These are phyloP conservation scores for Starmerella sp. DNA, from an alignment of 805 yeast genomes.

Conservation along the genomic window DNA sequence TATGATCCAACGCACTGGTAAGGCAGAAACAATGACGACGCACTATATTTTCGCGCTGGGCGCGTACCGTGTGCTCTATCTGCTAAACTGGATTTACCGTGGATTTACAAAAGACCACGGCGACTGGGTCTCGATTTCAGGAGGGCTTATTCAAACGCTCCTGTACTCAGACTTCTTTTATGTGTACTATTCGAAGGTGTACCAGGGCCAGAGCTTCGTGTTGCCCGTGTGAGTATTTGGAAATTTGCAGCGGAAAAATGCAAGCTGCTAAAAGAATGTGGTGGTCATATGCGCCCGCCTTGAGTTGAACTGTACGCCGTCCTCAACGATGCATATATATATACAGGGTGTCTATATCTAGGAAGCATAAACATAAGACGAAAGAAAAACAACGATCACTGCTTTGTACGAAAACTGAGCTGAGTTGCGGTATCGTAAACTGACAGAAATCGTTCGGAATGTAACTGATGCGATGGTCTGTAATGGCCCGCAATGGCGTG, in stretches of 20 bases:
- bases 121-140: conserved; percentile 58
- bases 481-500: too few relatives aligned
- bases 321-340: too few relatives aligned
- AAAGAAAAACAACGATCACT: too few relatives aligned
- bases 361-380: too few relatives aligned
- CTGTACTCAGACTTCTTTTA: conserved; percentile 93
- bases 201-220: conserved; percentile 66
- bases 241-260: too few relatives aligned
- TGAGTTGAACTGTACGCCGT: too few relatives aligned
- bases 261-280: background rate
- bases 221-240: conserved; percentile 38
- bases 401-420: too few relatives aligned
- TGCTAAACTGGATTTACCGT: conserved; percentile 93
- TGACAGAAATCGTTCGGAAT: too few relatives aligned
- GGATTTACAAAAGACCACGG: conserved; percentile 40
- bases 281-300: too few relatives aligned
- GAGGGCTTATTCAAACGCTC: conserved; percentile 78
- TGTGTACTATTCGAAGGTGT: conserved; percentile 67
- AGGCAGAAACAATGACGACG: conserved; percentile 73
- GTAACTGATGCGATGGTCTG: too few relatives aligned
- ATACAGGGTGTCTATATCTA: too few relatives aligned
- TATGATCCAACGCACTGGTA: conserved; percentile 79
- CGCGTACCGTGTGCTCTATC: conserved; percentile 72
- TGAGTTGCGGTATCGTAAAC: too few relatives aligned
- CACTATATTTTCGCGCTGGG: conserved; percentile 95